Conservation (phyloP, 257 asterid species). For the Solanum chaucha region DNA sequence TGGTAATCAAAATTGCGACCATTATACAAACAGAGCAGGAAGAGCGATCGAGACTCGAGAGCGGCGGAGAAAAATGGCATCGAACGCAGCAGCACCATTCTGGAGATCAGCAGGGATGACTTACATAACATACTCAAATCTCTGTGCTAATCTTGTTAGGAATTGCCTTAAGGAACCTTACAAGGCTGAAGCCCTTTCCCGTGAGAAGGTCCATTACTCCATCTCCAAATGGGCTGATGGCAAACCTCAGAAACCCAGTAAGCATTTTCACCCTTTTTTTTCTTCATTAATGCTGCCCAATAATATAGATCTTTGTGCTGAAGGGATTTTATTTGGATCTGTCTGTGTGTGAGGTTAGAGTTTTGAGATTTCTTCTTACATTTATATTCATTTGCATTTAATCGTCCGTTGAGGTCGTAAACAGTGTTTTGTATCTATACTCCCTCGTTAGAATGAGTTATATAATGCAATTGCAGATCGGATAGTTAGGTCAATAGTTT, state of each 20-base stretch:
- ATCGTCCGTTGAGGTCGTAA: background rate
- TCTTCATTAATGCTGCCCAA: no score
- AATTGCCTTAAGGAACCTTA: slow-evolving; percentile 14
- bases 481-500: background rate
- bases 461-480: background rate
- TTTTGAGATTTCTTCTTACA: background rate
- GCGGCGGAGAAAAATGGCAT: slow-evolving; percentile 32
- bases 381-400: background rate
- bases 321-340: background rate
- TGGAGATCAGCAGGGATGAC: slow-evolving; percentile 74
- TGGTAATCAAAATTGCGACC: background rate
- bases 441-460: background rate
- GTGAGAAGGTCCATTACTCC: slow-evolving; percentile 9
- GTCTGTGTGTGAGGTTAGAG: background rate
- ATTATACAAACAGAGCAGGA: background rate
- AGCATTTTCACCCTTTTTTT: no score
- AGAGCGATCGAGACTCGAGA: no score
- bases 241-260: slow-evolving; percentile 8
- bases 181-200: slow-evolving; percentile 1
- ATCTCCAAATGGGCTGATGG: background rate
- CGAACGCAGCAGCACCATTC: slow-evolving; percentile 50
- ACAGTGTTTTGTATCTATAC: background rate
- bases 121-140: slow-evolving; percentile 71
- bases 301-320: background rate
- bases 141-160: slow-evolving; percentile 78